phyloP scores from a whole-genome alignment of 495 filamentous ascomycete species.

The Parathielavia hyrcaniae region DNA sequence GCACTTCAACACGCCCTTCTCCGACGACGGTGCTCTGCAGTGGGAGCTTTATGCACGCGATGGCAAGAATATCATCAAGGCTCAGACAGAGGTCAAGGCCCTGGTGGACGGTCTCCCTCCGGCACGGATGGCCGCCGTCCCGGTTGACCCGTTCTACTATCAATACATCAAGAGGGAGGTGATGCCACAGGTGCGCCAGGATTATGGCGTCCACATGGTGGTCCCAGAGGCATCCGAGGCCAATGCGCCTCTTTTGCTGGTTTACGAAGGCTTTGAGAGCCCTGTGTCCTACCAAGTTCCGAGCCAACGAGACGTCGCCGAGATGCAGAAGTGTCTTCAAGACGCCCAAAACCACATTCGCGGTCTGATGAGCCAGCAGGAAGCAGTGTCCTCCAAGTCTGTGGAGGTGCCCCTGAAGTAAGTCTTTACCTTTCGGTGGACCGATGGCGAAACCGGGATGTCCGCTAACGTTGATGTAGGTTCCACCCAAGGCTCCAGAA shows the following conservation, averaged over 20 bases:
- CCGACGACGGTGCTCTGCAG: slow-evolving; percentile 53
- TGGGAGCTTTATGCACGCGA: slow-evolving; percentile 85
- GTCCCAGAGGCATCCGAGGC: slow-evolving; percentile 58
- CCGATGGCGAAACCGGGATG: background rate
- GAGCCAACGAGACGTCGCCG: slow-evolving; percentile 23
- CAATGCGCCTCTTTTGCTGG: slow-evolving; percentile 64
- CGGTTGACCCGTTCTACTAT: slow-evolving; percentile 84
- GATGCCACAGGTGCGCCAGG: slow-evolving; percentile 55
- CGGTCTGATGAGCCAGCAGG: slow-evolving; percentile 62
- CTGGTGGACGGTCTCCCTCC: slow-evolving; percentile 77
- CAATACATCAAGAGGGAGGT: slow-evolving; percentile 61
- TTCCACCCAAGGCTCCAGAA: slow-evolving; percentile 68
- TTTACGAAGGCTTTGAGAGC: slow-evolving; percentile 68
- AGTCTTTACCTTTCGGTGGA: slow-evolving; percentile 14
- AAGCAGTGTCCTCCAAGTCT: slow-evolving; percentile 56
- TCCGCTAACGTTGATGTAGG: slow-evolving; percentile 19
- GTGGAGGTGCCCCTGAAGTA: slow-evolving; percentile 70
- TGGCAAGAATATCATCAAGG: slow-evolving; percentile 73
- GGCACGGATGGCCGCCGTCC: slow-evolving; percentile 58
- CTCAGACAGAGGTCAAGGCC: slow-evolving; percentile 72
- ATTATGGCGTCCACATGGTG: slow-evolving; percentile 74
- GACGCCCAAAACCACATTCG: slow-evolving; percentile 68
- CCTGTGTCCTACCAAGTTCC: slow-evolving; percentile 58
- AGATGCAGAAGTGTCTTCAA: slow-evolving; percentile 54
- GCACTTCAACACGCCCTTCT: slow-evolving; percentile 69